Evolutionary conservation across 805 yeast species (phyloP).

Genomic region (Blastobotrys attinorum): DNA sequence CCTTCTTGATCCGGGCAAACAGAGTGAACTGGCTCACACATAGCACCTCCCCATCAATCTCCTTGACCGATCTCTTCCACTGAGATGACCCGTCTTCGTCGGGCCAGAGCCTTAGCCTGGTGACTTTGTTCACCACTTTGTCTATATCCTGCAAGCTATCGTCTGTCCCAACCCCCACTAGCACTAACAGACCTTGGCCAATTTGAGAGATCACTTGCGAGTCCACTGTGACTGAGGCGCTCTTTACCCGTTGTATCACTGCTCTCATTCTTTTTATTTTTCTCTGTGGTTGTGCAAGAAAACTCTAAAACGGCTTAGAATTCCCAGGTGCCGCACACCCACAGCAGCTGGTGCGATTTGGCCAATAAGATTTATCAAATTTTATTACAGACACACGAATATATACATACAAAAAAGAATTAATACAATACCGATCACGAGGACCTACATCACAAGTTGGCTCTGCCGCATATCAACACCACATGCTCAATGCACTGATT

Average conservation of each 20-base stretch:
- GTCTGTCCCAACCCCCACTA: slow-evolving; percentile 75
- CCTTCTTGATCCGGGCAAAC: slow-evolving; percentile 77
- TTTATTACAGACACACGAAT: no score
- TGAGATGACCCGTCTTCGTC: slow-evolving; percentile 56
- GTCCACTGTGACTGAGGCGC: slow-evolving; percentile 85
- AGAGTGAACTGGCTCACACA: slow-evolving; percentile 89
- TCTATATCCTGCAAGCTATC: slow-evolving; percentile 72
- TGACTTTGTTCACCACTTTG: slow-evolving; percentile 58
- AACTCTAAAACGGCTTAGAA: no score
- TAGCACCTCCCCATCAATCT: slow-evolving; percentile 61
- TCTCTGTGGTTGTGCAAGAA: no score
- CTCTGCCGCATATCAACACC: no score
- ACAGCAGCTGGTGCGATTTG: no score
- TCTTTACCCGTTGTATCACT: slow-evolving; percentile 81
- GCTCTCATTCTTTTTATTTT: slow-evolving; percentile 53
- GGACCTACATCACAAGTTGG: no score
- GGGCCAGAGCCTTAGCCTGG: slow-evolving; percentile 66
- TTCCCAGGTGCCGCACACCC: no score
- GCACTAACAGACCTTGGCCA: slow-evolving; percentile 62
- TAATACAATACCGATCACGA: no score
- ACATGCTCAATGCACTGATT: no score
- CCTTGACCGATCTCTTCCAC: slow-evolving; percentile 69
- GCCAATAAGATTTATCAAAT: no score
- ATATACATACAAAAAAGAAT: no score
- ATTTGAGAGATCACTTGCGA: slow-evolving; percentile 60